A percentile compares a stretch with the other conserved stretches of the same genome.
Conservation (phyloP, 805 yeast species). For the Yueomyces sinensis region DNA sequence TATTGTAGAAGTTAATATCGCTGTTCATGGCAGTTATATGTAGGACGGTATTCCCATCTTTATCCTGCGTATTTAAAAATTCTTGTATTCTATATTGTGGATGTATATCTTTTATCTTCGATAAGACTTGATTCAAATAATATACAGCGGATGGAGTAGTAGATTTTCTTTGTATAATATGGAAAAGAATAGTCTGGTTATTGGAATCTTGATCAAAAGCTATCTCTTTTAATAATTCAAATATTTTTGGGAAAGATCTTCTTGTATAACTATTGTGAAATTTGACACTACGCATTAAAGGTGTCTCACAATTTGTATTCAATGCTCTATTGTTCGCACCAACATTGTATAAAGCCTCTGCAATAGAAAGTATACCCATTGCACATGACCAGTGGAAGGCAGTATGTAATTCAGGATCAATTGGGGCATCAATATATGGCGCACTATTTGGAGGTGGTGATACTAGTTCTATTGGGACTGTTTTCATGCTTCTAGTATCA, state of each 20-base stretch:
- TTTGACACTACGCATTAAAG: slow-evolving; percentile 69
- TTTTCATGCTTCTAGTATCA: slow-evolving; percentile 16
- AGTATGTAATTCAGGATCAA: slow-evolving; percentile 91
- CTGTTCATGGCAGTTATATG: slow-evolving; percentile 73
- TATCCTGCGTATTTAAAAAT: slow-evolving; percentile 51
- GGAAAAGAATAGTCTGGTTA: slow-evolving; percentile 74
- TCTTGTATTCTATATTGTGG: slow-evolving; percentile 47
- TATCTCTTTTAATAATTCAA: slow-evolving; percentile 64
- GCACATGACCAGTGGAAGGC: slow-evolving; percentile 97
- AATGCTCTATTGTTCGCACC: slow-evolving; percentile 52
- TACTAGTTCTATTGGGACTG: slow-evolving; percentile 17
- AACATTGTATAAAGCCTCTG: slow-evolving; percentile 57
- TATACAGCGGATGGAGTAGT: slow-evolving; percentile 72
- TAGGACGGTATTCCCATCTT: slow-evolving; percentile 78
- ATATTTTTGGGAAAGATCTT: slow-evolving; percentile 64
- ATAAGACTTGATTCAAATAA: slow-evolving; percentile 64
- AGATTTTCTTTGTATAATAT: slow-evolving; percentile 59
- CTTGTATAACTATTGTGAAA: slow-evolving; percentile 81
- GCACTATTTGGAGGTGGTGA: slow-evolving; percentile 22
- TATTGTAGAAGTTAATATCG: slow-evolving; percentile 31
- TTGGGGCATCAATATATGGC: slow-evolving; percentile 48
- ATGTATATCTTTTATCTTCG: slow-evolving; percentile 54
- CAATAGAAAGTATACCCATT: slow-evolving; percentile 72
- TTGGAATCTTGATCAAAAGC: slow-evolving; percentile 64
- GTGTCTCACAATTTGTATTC: slow-evolving; percentile 71